A percentile compares a stretch with the other conserved stretches of the same genome.
These are phyloP conservation scores for Candida piceae DNA, from an alignment of 805 yeast species.

Conservation along the genomic window DNA sequence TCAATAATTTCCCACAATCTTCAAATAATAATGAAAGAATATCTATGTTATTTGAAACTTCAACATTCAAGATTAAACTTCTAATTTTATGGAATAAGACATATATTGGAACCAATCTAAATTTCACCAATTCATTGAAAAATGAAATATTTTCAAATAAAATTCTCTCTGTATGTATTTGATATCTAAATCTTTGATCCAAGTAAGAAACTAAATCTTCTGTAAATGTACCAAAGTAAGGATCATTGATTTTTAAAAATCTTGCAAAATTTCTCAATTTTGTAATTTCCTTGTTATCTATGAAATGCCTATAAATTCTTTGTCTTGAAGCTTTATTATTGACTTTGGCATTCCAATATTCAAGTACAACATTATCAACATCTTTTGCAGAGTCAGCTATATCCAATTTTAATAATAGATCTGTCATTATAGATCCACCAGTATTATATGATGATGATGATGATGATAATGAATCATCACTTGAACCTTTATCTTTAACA, in stretches of 20 bases:
- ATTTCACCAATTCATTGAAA: constrained; percentile 72
- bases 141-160: constrained; percentile 56
- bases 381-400: constrained; percentile 42
- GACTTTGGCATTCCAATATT: constrained; percentile 45
- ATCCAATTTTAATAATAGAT: constrained; percentile 17
- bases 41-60: constrained; percentile 59
- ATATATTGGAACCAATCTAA: constrained; percentile 66
- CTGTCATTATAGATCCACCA: constrained; percentile 14
- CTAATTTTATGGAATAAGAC: constrained; percentile 70
- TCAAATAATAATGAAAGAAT: constrained; percentile 68
- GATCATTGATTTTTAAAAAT: constrained; percentile 59
- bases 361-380: constrained; percentile 42
- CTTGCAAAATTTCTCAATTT: constrained; percentile 52
- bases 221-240: constrained; percentile 43
- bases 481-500: too few species aligned
- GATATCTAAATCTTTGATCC: constrained; percentile 58
- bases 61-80: constrained; percentile 46
- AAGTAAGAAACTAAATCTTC: constrained; percentile 48
- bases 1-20: constrained; percentile 60
- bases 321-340: constrained; percentile 71
- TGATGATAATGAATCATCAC: too few species aligned
- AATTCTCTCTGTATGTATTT: constrained; percentile 47
- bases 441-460: too few species aligned
- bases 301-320: constrained; percentile 52
- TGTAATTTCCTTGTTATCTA: constrained; percentile 41